Evolutionary conservation across 2,329 filamentous ascomycete genomes (phyloP), one percentile per base, ranked within the genome.

Genomic region (Paramyrothecium roridum): DNA sequence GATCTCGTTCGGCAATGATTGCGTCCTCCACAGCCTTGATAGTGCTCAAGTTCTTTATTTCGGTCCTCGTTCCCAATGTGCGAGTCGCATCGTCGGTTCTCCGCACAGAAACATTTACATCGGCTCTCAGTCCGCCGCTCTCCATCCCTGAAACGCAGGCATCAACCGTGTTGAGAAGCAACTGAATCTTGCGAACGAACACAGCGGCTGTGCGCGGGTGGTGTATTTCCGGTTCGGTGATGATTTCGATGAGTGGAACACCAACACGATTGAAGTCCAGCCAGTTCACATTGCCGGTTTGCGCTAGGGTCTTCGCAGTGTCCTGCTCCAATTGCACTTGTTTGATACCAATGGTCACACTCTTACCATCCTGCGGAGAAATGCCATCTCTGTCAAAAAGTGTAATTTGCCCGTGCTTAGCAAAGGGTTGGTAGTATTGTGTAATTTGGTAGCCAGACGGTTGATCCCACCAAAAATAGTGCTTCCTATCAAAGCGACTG

Each of bases 381-480:
- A 96, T 90, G 1, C 92, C 93, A 67, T 97, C 93, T 56, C 91
- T 81, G 3, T 83, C 74, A 43, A 81, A 83, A 7, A 99, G 78
- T 1, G 79, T 82, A n/a, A 98, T 78, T 43, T 77, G 74, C 2
- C 95, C 95, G 63, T 91, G 80, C 57, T 80, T 84, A 1, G 86
- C 86, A 61, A 88, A 85, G 0, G 86, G 85, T 56, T 85, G 77
- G 70, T 98, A 97, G 75, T 93, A 98, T 69, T 99, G 95, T 2
- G 95, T 99, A 59, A 99, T 96, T 72, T 99, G 95, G 72, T 99
- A 99, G 0, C 95, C 95, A 0, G 91, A 84, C 1, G 95, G 95
- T 72, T 99, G 95, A 71, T 99, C 95, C 84, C 95, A 96, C 78
- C 97, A 96, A 73, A 99, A 98, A 74, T 99, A 99, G 73, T 99